phyloP scores from a whole-genome alignment of 345 rosid genomes.

The Luvunga scandens region DNA sequence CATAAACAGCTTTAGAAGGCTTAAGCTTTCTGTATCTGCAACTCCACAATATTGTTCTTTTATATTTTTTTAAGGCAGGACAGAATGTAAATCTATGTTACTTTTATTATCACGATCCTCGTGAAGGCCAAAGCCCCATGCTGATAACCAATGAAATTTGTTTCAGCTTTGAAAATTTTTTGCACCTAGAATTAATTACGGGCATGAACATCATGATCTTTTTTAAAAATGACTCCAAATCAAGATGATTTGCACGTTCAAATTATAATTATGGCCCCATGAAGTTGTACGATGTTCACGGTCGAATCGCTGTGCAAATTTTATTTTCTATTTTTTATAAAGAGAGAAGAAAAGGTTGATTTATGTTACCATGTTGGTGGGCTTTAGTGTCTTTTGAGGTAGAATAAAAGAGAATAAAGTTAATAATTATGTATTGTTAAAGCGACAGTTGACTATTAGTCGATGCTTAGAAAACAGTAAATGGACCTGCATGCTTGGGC shows the following conservation, averaged over 20 bases:
- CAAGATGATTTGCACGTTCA: slow-evolving; percentile 23
- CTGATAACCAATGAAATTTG: not conserved
- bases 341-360: not conserved
- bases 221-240: slow-evolving; percentile 19
- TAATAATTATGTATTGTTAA: slow-evolving; percentile 17
- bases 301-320: slow-evolving; percentile 31
- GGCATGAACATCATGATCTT: not conserved
- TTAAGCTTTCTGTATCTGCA: slow-evolving; percentile 13
- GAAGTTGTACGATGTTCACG: slow-evolving; percentile 22
- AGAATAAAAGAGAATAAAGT: slow-evolving; percentile 12
- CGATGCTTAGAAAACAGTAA: slow-evolving; percentile 9
- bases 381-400: slow-evolving; percentile 5
- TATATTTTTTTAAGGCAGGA: too few species aligned
- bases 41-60: not conserved
- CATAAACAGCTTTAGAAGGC: slow-evolving; percentile 20
- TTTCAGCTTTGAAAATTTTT: not conserved
- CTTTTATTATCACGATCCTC: not conserved
- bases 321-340: too few species aligned
- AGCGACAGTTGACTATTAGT: slow-evolving; percentile 13
- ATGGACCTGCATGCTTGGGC: too few species aligned
- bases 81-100: not conserved
- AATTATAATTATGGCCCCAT: slow-evolving; percentile 18
- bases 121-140: not conserved
- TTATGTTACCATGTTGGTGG: slow-evolving; percentile 9
- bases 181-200: not conserved